These are phyloP conservation scores for Metrosideros polymorpha DNA, from an alignment of 441 rosid genomes.

Conservation along the genomic window DNA sequence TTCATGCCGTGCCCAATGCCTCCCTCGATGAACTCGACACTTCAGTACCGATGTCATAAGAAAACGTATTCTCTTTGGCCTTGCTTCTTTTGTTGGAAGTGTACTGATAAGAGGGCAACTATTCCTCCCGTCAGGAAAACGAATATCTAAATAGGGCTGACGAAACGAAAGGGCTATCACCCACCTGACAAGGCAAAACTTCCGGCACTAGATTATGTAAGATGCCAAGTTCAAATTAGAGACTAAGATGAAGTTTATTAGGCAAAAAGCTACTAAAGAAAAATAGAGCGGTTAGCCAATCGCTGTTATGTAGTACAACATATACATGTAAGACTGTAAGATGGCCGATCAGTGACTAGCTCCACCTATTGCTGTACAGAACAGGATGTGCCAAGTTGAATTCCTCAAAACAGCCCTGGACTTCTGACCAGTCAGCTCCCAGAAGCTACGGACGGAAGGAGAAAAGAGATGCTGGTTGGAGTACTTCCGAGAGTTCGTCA, in stretches of 20 bases:
- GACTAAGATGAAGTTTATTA: neutral
- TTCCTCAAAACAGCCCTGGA: neutral
- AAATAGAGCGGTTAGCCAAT: neutral
- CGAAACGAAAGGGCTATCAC: neutral
- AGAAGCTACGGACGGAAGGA: neutral
- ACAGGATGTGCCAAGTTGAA: neutral
- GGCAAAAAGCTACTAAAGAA: neutral
- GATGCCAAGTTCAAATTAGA: neutral
- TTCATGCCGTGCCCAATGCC: neutral
- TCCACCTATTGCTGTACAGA: neutral
- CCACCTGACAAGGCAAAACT: neutral
- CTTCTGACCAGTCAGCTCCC: neutral
- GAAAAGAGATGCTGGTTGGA: neutral
- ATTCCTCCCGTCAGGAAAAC: neutral
- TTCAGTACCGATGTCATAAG: neutral
- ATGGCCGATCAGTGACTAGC: neutral
- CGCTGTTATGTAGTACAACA: neutral
- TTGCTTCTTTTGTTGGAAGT: too few species aligned
- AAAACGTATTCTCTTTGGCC: neutral
- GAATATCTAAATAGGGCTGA: neutral
- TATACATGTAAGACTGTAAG: neutral
- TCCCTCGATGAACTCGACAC: too few species aligned
- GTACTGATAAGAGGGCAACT: neutral
- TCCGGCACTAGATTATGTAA: neutral
- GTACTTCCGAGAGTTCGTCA: neutral